These are phyloP conservation scores for Carex kokanica DNA, from an alignment of 176 grass and related monocot genomes.

Conservation along the genomic window DNA sequence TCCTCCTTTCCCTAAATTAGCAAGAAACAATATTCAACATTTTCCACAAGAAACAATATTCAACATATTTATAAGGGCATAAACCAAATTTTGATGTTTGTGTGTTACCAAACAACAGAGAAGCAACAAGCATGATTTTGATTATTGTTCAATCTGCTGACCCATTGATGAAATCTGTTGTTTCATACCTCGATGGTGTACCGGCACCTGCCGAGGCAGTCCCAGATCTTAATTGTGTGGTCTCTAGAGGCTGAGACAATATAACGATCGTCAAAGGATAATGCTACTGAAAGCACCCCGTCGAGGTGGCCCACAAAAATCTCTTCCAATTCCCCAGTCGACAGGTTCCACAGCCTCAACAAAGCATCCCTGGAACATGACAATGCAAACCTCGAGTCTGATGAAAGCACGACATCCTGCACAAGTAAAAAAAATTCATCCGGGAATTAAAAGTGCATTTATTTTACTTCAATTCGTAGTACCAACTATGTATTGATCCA, in stretches of 20 bases:
- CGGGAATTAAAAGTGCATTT: not conserved
- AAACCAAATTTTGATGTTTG: not conserved
- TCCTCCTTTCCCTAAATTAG: not conserved
- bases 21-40: too few relatives aligned
- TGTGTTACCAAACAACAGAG: not conserved
- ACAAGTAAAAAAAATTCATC: not conserved
- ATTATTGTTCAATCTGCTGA: not conserved
- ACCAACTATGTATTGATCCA: not conserved
- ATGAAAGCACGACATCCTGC: conserved; percentile 74
- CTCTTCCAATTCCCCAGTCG: conserved; percentile 46
- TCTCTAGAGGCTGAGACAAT: conserved; percentile 86
- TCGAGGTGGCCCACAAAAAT: conserved; percentile 69
- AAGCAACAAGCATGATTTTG: not conserved
- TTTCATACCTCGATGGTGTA: conserved; percentile 60
- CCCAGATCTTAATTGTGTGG: conserved; percentile 87
- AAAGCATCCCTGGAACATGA: conserved; percentile 78
- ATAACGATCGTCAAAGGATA: too few relatives aligned
- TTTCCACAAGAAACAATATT: too few relatives aligned
- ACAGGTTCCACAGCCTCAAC: conserved; percentile 82
- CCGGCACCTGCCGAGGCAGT: conserved; percentile 86
- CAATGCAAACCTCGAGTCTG: conserved; percentile 70
- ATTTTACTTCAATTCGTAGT: not conserved
- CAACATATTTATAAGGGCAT: too few relatives aligned
- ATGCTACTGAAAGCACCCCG: conserved; percentile 80
- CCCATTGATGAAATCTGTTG: not conserved